Conservation (phyloP, 2,329 filamentous ascomycete genomes). For the Celoporthe dispersa region DNA sequence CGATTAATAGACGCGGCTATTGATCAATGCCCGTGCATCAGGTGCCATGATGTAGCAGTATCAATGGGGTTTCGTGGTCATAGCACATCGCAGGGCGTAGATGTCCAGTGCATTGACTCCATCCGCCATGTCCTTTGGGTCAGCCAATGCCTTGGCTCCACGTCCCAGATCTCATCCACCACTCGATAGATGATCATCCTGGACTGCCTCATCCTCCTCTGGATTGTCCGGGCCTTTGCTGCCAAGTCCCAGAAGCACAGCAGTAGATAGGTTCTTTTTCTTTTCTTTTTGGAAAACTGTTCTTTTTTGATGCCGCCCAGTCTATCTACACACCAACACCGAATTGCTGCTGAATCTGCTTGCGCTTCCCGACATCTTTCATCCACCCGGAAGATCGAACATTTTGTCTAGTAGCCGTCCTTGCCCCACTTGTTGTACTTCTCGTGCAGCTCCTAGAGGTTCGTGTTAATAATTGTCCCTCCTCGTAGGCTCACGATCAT, state of each 20-base stretch:
- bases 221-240: background rate
- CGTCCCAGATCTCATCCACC: background rate
- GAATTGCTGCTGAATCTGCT: conserved; percentile 20
- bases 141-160: background rate
- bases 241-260: background rate
- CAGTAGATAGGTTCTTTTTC: background rate
- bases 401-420: conserved; percentile 74
- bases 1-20: no score
- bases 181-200: background rate
- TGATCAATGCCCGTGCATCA: no score
- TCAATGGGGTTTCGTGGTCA: no score
- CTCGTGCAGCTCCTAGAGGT: conserved; percentile 79
- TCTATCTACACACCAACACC: conserved; percentile 29
- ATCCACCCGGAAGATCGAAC: background rate
- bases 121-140: background rate
- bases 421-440: conserved; percentile 99
- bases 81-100: no score
- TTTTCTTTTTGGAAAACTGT: background rate
- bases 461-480: conserved; percentile 26
- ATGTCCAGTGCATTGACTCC: no score
- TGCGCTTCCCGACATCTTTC: conserved; percentile 19
- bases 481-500: background rate
- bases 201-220: background rate
- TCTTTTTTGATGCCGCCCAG: conserved; percentile 23
- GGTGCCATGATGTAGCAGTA: no score